Evolutionary conservation across 371 early-diverging fungal species (phyloP).

Genomic region (Mortierella sp.): DNA sequence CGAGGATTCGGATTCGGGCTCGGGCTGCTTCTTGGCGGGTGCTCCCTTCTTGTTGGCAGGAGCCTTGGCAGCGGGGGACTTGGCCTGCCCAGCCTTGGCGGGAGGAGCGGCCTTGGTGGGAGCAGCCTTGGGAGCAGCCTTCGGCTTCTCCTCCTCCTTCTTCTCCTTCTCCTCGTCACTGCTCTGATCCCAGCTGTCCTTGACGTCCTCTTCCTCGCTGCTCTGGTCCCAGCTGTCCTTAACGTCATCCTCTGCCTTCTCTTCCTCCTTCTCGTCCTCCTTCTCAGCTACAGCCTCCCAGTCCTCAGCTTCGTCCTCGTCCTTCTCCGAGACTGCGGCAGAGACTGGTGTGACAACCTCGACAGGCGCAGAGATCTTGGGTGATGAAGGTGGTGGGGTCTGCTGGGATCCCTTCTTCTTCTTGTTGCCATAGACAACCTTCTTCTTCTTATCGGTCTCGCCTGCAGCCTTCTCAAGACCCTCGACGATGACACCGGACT

Average conservation of each 20-base stretch:
- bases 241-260: constrained; percentile 58
- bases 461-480: constrained; percentile 66
- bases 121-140: constrained; percentile 51
- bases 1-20: constrained; percentile 51
- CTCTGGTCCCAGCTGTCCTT: constrained; percentile 59
- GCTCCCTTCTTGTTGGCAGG: constrained; percentile 54
- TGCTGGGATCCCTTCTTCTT: constrained; percentile 71
- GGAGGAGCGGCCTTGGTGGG: constrained; percentile 29
- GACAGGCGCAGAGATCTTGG: constrained; percentile 37
- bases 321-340: constrained; percentile 56
- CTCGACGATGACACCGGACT: constrained; percentile 83
- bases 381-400: constrained; percentile 45
- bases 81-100: constrained; percentile 32
- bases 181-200: constrained; percentile 77
- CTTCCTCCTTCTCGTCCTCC: constrained; percentile 51
- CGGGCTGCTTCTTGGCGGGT: constrained; percentile 38
- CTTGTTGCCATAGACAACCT: constrained; percentile 63
- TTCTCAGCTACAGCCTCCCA: constrained; percentile 57
- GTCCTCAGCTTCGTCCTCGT: constrained; percentile 58
- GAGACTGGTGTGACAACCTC: constrained; percentile 33
- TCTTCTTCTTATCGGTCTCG: constrained; percentile 59
- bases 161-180: constrained; percentile 58
- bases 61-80: too few relatives aligned
- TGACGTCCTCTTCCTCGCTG: constrained; percentile 57
- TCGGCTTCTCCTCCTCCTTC: constrained; percentile 42